phyloP scores from a whole-genome alignment of 495 filamentous ascomycete genomes.

The Rusavskia elegans region DNA sequence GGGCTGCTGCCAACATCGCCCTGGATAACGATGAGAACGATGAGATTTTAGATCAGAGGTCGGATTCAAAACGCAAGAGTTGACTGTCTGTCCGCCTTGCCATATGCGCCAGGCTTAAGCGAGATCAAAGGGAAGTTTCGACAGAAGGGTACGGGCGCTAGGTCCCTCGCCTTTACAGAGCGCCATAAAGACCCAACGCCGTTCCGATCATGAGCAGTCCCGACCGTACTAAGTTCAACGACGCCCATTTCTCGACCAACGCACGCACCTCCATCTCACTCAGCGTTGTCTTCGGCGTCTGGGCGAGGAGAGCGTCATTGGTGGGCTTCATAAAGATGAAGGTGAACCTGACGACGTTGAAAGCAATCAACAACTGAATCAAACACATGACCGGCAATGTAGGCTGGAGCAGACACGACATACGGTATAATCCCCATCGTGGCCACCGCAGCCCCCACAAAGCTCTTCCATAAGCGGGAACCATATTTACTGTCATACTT shows the following conservation, averaged over 20 bases:
- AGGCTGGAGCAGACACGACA: not conserved
- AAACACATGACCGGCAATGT: not conserved
- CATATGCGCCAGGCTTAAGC: no score
- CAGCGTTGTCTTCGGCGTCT: not conserved
- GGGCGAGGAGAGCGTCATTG: not conserved
- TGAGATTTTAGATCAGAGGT: not conserved
- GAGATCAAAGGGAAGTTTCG: no score
- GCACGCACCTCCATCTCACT: not conserved
- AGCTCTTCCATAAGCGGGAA: conserved; percentile 10
- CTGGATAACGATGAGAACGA: no score
- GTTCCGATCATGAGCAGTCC: not conserved
- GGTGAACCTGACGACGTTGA: not conserved
- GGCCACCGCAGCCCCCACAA: conserved; percentile 12
- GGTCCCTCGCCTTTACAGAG: not conserved
- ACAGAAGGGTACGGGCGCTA: no score
- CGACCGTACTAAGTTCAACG: not conserved
- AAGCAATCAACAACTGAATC: not conserved
- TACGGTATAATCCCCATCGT: conserved; percentile 21
- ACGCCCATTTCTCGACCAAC: conserved; percentile 1
- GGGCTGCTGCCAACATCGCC: no score
- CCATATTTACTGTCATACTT: not conserved
- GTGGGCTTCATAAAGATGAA: not conserved
- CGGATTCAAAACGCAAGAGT: no score
- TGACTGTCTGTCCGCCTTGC: no score
- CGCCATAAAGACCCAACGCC: not conserved